Percentiles rank a stretch among this genome's conserved stretches.
phyloP scores from a whole-genome alignment of 768 basidiomycete species.

The Hirschioporus abietinus region DNA sequence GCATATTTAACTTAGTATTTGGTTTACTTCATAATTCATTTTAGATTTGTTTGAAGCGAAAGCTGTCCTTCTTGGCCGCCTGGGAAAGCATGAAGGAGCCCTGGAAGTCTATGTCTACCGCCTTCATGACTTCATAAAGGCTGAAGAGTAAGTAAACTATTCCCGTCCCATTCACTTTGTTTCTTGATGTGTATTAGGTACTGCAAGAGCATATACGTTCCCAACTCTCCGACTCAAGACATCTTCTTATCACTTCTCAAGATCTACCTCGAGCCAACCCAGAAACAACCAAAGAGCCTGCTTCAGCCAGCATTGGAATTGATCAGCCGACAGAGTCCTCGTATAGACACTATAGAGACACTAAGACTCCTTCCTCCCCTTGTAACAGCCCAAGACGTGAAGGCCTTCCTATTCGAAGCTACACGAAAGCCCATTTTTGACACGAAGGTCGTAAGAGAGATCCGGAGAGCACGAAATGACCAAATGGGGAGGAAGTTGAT shows the following conservation, averaged over 20 bases:
- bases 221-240: slow-evolving; percentile 43
- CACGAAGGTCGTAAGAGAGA: slow-evolving; percentile 57
- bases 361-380: slow-evolving; percentile 87
- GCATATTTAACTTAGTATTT: not conserved
- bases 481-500: slow-evolving; percentile 70
- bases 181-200: slow-evolving; percentile 47
- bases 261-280: slow-evolving; percentile 77
- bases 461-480: slow-evolving; percentile 73
- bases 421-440: slow-evolving; percentile 65
- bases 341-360: slow-evolving; percentile 76
- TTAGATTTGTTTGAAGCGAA: slow-evolving; percentile 86
- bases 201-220: slow-evolving; percentile 76
- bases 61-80: slow-evolving; percentile 83
- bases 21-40: slow-evolving; percentile 2
- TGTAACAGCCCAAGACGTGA: slow-evolving; percentile 76
- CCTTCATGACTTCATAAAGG: slow-evolving; percentile 75
- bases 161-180: slow-evolving; percentile 7
- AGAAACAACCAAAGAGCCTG: slow-evolving; percentile 46
- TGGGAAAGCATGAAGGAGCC: slow-evolving; percentile 90
- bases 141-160: slow-evolving; percentile 67
- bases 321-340: slow-evolving; percentile 77
- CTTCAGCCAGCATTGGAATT: slow-evolving; percentile 83
- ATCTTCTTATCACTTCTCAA: slow-evolving; percentile 84
- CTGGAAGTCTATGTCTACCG: slow-evolving; percentile 93
- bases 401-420: slow-evolving; percentile 69